A percentile compares a stretch with the other conserved stretches of the same genome.
phyloP scores from a whole-genome alignment of 2,329 filamentous ascomycete genomes.

The Zelopaecilomyces penicillatus region DNA sequence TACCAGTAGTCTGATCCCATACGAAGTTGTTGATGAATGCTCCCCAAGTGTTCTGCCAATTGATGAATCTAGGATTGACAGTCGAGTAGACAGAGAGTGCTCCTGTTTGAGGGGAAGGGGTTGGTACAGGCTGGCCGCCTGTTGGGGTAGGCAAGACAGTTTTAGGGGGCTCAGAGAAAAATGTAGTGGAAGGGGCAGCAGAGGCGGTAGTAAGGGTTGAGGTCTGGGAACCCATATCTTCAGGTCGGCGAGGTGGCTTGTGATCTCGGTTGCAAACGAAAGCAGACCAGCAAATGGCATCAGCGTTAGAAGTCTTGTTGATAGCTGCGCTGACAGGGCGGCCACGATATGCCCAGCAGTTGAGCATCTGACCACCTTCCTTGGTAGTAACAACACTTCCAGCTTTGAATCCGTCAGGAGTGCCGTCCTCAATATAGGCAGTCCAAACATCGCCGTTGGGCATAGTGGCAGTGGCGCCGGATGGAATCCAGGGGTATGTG shows the following conservation, averaged over 20 bases:
- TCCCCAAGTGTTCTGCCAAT: constrained; percentile 31
- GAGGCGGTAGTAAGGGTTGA: constrained; percentile 25
- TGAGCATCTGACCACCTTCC: constrained; percentile 29
- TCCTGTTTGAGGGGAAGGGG: constrained; percentile 19
- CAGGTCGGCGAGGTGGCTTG: constrained; percentile 24
- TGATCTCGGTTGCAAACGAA: constrained; percentile 33
- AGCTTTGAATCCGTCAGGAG: constrained; percentile 31
- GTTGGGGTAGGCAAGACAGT: constrained; percentile 16
- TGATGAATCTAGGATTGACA: constrained; percentile 31
- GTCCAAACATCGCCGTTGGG: constrained; percentile 33
- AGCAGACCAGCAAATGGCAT: constrained; percentile 31
- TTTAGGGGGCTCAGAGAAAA: constrained; percentile 21
- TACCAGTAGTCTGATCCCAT: constrained; percentile 30
- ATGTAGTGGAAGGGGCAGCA: constrained; percentile 24
- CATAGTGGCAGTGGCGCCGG: constrained; percentile 29
- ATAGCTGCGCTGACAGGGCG: constrained; percentile 29
- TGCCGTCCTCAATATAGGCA: constrained; percentile 32
- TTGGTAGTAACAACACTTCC: constrained; percentile 32
- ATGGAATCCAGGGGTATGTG: constrained; percentile 30
- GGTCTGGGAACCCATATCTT: constrained; percentile 27
- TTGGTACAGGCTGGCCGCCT: constrained; percentile 22
- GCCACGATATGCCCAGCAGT: constrained; percentile 34
- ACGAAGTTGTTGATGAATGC: constrained; percentile 31
- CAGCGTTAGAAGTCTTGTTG: constrained; percentile 29
- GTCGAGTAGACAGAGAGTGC: constrained; percentile 23